These are phyloP conservation scores for Dactylonectria macrodidyma DNA, from an alignment of 2,329 filamentous ascomycete genomes.

Conservation along the genomic window DNA sequence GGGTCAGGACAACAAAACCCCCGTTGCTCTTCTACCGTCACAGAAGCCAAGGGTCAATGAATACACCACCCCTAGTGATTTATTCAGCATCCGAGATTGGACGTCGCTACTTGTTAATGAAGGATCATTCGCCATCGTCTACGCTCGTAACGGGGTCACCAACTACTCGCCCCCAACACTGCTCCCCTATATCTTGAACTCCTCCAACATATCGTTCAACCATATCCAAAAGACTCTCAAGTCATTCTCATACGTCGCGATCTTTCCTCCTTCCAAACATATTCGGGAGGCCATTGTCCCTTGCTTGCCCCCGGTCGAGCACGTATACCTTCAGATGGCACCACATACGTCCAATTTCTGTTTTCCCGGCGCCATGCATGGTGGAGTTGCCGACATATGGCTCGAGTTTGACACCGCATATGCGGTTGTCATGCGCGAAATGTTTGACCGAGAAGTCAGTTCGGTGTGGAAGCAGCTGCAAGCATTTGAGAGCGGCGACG, in stretches of 20 bases:
- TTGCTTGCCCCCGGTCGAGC: constrained; percentile 65
- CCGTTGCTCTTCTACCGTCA: constrained; percentile 30
- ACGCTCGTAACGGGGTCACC: constrained; percentile 81
- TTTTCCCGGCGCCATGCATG: constrained; percentile 55
- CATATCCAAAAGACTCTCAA: constrained; percentile 57
- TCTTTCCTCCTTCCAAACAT: constrained; percentile 78
- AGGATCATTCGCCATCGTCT: constrained; percentile 80
- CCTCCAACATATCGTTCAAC: constrained; percentile 57
- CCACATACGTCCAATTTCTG: constrained; percentile 54
- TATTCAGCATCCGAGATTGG: constrained; percentile 77
- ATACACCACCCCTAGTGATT: constrained; percentile 48
- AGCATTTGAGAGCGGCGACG: constrained; percentile 66
- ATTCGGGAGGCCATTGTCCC: constrained; percentile 64
- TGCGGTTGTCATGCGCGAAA: constrained; percentile 59
- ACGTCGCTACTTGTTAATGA: constrained; percentile 78
- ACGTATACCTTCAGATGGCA: constrained; percentile 68
- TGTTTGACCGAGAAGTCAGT: constrained; percentile 51
- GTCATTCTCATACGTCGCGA: constrained; percentile 72
- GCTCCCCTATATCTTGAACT: constrained; percentile 65
- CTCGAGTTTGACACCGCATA: constrained; percentile 69
- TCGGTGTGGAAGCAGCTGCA: constrained; percentile 58
- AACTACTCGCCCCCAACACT: constrained; percentile 75
- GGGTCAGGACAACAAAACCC: neutral
- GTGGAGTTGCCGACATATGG: constrained; percentile 64
- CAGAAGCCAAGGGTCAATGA: constrained; percentile 20